Evolutionary conservation across 1,139 yeast species (phyloP).

Genomic region (Eremothecium cymbalariae): DNA sequence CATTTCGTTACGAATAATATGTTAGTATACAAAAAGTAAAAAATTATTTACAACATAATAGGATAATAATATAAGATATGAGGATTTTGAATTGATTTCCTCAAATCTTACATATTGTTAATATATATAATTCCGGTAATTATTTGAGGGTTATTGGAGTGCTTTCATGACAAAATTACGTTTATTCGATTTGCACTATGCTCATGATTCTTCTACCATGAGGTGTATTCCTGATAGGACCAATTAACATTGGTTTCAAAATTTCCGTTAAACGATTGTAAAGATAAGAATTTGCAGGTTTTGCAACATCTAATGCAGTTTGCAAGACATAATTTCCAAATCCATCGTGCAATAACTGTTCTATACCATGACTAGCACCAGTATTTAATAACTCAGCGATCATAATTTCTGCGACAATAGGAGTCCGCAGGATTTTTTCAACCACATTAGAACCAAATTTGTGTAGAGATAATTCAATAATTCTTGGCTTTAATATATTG

Average conservation of each 20-base stretch:
- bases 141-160: too few species aligned
- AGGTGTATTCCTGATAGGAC: constrained; percentile 64
- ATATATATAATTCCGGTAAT: too few species aligned
- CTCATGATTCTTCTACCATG: constrained; percentile 80
- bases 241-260: constrained; percentile 53
- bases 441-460: constrained; percentile 94
- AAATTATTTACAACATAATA: too few species aligned
- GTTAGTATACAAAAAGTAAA: too few species aligned
- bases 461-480: constrained; percentile 57
- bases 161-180: too few species aligned
- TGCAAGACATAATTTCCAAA: constrained; percentile 86
- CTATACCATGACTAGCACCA: constrained; percentile 40
- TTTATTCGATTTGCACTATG: constrained; percentile 20
- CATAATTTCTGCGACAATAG: constrained; percentile 38
- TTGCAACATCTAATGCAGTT: constrained; percentile 72
- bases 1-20: too few species aligned
- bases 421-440: constrained; percentile 72
- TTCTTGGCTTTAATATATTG: constrained; percentile 28
- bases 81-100: too few species aligned
- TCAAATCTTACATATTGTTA: too few species aligned
- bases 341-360: constrained; percentile 46
- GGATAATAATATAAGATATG: too few species aligned
- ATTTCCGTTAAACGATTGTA: constrained; percentile 45
- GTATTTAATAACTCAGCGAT: constrained; percentile 39
- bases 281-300: constrained; percentile 34